These are phyloP conservation scores for Cicer judaicum DNA, from an alignment of 306 rosid species.

Conservation along the genomic window DNA sequence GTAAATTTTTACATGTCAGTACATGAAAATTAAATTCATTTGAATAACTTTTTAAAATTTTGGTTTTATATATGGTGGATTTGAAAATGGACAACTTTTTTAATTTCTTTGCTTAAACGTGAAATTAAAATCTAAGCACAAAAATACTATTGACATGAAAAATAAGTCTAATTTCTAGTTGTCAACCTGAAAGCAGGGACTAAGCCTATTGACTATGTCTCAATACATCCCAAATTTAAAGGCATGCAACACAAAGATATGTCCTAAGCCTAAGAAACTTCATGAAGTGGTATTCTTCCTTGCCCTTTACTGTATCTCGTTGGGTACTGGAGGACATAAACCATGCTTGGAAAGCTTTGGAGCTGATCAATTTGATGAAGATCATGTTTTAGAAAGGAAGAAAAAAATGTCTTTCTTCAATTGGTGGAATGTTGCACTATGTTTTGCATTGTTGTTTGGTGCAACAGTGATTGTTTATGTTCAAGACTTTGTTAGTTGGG, in stretches of 20 bases:
- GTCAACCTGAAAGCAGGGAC: constrained; percentile 46
- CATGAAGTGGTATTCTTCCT: constrained; percentile 62
- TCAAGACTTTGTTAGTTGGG: constrained; percentile 57
- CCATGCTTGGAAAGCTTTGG: constrained; percentile 64
- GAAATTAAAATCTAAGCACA: no score
- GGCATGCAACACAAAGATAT: constrained; percentile 47
- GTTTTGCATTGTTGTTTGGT: constrained; percentile 50
- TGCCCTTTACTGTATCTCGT: constrained; percentile 52
- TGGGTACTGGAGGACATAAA: constrained; percentile 60
- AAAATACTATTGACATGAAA: no score
- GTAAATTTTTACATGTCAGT: no score
- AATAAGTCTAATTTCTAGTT: background rate
- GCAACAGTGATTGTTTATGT: constrained; percentile 51
- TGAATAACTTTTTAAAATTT: no score
- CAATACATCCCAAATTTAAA: constrained; percentile 51
- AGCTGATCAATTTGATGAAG: constrained; percentile 64
- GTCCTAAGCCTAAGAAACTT: constrained; percentile 48
- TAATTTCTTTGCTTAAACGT: no score
- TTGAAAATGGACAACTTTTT: no score
- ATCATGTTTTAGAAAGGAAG: constrained; percentile 51
- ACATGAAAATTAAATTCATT: no score
- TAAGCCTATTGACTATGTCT: constrained; percentile 57
- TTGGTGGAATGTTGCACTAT: constrained; percentile 55
- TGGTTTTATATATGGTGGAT: no score
- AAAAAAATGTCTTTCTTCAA: constrained; percentile 61